Evolutionary conservation across 73 alveolate species (phyloP).

Genomic region (Tetrahymena elliotti): DNA sequence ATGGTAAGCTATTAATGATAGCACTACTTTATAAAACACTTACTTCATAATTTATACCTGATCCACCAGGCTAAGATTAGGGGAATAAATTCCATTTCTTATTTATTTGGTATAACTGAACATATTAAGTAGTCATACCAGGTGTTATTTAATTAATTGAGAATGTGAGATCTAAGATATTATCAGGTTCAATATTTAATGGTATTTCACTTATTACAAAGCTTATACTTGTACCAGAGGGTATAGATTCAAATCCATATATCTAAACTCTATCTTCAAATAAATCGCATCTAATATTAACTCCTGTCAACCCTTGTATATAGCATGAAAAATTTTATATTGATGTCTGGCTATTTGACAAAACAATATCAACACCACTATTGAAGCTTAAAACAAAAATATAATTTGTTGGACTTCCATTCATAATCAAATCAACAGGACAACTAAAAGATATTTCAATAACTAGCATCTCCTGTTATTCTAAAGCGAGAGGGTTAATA

Average conservation of each 20-base stretch:
- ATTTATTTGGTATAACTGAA: background rate
- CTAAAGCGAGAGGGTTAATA: background rate
- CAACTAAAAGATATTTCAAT: background rate
- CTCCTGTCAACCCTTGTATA: background rate
- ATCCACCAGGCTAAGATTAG: background rate
- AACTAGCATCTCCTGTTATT: background rate
- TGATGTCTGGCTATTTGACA: background rate
- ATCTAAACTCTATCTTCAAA: background rate
- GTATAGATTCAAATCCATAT: background rate
- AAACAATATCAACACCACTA: background rate
- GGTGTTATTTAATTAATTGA: background rate
- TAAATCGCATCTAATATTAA: background rate
- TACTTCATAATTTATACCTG: background rate
- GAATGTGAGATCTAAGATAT: background rate
- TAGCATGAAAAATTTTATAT: background rate
- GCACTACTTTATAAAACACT: background rate
- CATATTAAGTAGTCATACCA: background rate
- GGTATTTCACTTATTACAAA: background rate
- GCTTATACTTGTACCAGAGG: background rate
- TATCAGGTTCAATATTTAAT: background rate
- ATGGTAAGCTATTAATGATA: background rate
- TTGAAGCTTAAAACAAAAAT: background rate
- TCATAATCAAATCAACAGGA: background rate
- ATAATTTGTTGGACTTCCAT: background rate
- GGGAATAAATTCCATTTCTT: background rate